Evolutionary conservation across 495 filamentous ascomycete genomes (phyloP).

Genomic region (Annulohypoxylon moriforme): DNA sequence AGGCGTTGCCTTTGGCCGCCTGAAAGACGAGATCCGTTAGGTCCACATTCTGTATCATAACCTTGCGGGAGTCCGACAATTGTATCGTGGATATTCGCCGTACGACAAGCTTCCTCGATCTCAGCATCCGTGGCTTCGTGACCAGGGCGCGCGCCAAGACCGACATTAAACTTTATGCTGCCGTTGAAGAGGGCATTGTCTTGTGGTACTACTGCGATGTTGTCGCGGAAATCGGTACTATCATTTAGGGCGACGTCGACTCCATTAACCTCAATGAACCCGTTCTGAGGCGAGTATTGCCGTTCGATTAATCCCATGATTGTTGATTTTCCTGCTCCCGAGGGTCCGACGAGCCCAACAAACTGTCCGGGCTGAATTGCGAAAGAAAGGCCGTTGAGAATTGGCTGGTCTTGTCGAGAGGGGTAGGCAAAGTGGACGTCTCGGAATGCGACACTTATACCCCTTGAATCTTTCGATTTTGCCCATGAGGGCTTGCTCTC

Average conservation of each 20-base stretch:
- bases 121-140: constrained; percentile 58
- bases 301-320: constrained; percentile 61
- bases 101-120: constrained; percentile 56
- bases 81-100: constrained; percentile 54
- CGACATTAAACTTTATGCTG: constrained; percentile 61
- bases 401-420: constrained; percentile 57
- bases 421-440: constrained; percentile 71
- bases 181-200: constrained; percentile 64
- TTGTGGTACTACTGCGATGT: constrained; percentile 62
- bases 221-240: constrained; percentile 57
- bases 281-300: constrained; percentile 60
- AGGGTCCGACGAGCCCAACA: constrained; percentile 68
- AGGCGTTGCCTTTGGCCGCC: constrained; percentile 74
- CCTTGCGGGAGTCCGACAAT: constrained; percentile 63
- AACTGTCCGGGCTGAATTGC: constrained; percentile 67
- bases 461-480: not conserved
- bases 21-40: constrained; percentile 68
- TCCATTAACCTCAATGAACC: constrained; percentile 62
- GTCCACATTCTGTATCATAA: constrained; percentile 64
- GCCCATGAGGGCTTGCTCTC: constrained; percentile 37
- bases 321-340: constrained; percentile 68
- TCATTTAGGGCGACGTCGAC: constrained; percentile 60
- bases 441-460: constrained; percentile 60
- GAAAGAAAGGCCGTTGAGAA: constrained; percentile 65
- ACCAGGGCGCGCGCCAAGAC: constrained; percentile 57